Evolutionary conservation across 2,329 filamentous ascomycete genomes (phyloP).

Genomic region (Trichoderma endophyticum): DNA sequence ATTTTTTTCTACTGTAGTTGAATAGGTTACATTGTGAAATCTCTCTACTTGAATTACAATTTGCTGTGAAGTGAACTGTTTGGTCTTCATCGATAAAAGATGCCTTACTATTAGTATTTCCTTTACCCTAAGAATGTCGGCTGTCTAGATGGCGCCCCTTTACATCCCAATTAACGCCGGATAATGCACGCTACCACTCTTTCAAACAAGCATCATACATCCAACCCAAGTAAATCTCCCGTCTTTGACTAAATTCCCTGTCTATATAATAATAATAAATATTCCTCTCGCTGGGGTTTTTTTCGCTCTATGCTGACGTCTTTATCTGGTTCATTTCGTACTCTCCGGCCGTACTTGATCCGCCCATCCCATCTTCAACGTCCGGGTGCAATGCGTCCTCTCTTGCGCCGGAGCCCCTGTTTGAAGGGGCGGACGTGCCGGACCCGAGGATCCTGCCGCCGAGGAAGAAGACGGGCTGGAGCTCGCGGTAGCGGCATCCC

Average conservation of each 20-base stretch:
- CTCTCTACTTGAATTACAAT: not conserved
- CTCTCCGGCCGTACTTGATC: slow-evolving; percentile 43
- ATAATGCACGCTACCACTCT: slow-evolving; percentile 10
- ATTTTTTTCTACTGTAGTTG: not conserved
- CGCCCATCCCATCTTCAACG: slow-evolving; percentile 42
- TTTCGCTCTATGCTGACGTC: slow-evolving; percentile 8
- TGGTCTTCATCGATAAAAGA: not conserved
- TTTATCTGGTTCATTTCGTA: slow-evolving; percentile 65
- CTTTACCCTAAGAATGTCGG: not conserved
- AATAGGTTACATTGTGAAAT: not conserved
- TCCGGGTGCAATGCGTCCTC: slow-evolving; percentile 25
- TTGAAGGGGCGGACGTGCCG: slow-evolving; percentile 24
- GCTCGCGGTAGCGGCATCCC: slow-evolving; percentile 86
- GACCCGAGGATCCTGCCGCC: slow-evolving; percentile 46
- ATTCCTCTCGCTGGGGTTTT: not conserved
- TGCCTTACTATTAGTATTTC: not conserved
- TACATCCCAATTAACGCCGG: slow-evolving; percentile 11
- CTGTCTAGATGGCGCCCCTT: not conserved
- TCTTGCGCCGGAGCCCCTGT: slow-evolving; percentile 23
- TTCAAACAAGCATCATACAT: not conserved
- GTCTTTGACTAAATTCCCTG: not conserved
- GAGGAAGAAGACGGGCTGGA: slow-evolving; percentile 85
- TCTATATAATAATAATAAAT: not conserved
- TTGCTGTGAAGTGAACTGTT: not conserved
- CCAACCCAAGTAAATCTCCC: not conserved